Percentiles rank a stretch among this genome's conserved stretches.
These are phyloP conservation scores for Phytophthora ohioensis DNA, from an alignment of 352 stramenopile species.

Conservation along the genomic window DNA sequence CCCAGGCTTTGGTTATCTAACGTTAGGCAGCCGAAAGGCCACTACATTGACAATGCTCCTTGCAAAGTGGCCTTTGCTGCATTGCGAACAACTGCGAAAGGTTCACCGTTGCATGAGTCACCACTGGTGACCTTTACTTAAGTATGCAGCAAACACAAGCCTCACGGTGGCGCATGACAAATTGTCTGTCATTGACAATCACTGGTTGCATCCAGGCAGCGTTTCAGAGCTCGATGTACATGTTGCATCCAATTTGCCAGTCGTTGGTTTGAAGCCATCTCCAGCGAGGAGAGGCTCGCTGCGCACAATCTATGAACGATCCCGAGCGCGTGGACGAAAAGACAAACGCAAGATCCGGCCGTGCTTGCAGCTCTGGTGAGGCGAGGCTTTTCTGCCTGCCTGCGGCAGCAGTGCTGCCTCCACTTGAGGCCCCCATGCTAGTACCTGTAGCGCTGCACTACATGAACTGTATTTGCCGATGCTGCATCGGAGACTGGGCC, in stretches of 20 bases:
- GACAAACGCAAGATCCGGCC: not conserved
- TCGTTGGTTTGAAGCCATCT: conserved; percentile 26
- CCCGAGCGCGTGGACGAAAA: conserved; percentile 12
- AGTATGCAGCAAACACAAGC: too few species aligned
- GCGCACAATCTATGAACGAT: conserved; percentile 16
- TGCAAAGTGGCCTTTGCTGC: too few species aligned
- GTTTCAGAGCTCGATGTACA: conserved; percentile 17
- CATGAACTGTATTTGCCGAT: not conserved
- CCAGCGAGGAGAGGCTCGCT: conserved; percentile 24
- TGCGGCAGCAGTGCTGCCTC: too few species aligned
- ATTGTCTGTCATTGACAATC: too few species aligned
- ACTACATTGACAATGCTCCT: too few species aligned
- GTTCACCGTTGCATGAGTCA: too few species aligned
- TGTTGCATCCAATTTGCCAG: conserved; percentile 27
- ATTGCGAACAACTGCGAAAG: too few species aligned
- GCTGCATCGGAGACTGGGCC: not conserved
- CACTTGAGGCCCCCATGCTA: not conserved
- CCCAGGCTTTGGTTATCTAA: too few species aligned
- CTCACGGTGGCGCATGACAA: too few species aligned
- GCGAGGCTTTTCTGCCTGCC: too few species aligned
- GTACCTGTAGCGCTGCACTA: not conserved
- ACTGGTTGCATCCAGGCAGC: not conserved
- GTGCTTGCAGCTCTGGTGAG: not conserved
- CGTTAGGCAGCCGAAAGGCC: too few species aligned
- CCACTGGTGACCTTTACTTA: too few species aligned